Evolutionary conservation across 805 yeast genomes (phyloP), one percentile per base, ranked within the genome.

Genomic region (Candida schatavii): DNA sequence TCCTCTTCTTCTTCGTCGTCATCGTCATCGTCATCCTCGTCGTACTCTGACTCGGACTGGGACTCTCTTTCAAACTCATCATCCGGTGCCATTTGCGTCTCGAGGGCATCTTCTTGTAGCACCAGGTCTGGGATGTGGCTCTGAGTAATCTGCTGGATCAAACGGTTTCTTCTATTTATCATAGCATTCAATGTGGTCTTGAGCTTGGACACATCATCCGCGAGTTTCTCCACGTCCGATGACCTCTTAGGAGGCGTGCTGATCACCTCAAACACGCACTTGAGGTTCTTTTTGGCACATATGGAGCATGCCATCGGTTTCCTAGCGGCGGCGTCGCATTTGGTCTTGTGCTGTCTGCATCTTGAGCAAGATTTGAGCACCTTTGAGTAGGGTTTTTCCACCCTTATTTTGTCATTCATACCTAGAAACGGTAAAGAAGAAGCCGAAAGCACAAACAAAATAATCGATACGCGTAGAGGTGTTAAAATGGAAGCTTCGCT

Each of bases 331-430:
- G 82, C 82, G 53, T 82, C 83, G 58, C 88, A 83, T 51, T 74
- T 79, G 14, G 82, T 80, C 56, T 83, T 83, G 50, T 80, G 83
- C 51, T 76, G 77, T 27, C 88, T 68, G 57, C 88, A 83, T 25
- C 84, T 65, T 3, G 75, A 68, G 54, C 88, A 83, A 9, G 85
- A 75, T 50, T 80, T 80, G 34, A 79, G 46, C 7, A 58, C 52
- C 40, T 57, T 59, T 7, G 11, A 29, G 27, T 26, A 38, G 3
- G 41, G 33, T 14, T 37, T 18, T n/a, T 15, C 21, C 20, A 31
- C 35, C 11, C 35, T 20, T 14, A 14, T 31, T 13, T 17, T 31
- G 21, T 20, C 19, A 31, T 31, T 31, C 35, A 31, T 31, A 5
- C 4, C 18, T 31, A n/a, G n/a, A n/a, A n/a, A n/a, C n/a, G n/a